Percentiles rank a stretch among this genome's conserved stretches.
Conservation (phyloP, 345 rosid genomes). For the Salix viminalis region DNA sequence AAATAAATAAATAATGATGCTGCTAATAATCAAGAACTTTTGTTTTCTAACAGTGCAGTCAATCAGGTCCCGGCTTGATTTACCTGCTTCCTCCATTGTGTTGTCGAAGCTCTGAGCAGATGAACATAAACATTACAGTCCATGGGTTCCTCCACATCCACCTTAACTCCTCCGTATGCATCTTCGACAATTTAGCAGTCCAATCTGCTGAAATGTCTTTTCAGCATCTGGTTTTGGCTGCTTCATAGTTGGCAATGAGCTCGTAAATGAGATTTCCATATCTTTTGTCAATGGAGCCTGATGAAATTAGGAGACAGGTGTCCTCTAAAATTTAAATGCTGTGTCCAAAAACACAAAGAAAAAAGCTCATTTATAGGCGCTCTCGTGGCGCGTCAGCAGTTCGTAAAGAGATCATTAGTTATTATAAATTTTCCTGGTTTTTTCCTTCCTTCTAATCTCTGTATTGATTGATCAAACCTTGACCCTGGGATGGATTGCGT, state of each 20-base stretch:
- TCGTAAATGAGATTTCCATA: constrained; percentile 5
- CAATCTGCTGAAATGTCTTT: constrained; percentile 13
- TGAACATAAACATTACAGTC: constrained; percentile 36
- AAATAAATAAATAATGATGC: background rate
- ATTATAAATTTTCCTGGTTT: too few relatives aligned
- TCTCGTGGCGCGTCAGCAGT: too few relatives aligned
- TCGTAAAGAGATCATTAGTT: too few relatives aligned
- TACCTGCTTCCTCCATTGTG: constrained; percentile 54
- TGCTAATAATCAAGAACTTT: background rate
- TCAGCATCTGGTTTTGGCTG: constrained; percentile 10
- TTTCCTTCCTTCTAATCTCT: too few relatives aligned
- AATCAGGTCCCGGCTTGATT: background rate
- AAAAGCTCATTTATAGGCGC: background rate
- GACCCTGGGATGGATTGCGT: too few relatives aligned
- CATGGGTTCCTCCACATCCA: constrained; percentile 39
- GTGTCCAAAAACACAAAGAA: background rate
- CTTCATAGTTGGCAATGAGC: constrained; percentile 13
- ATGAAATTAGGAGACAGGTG: background rate
- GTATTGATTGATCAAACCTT: too few relatives aligned
- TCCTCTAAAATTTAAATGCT: background rate
- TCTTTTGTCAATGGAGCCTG: background rate
- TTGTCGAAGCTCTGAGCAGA: constrained; percentile 49
- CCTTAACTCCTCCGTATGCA: constrained; percentile 46
- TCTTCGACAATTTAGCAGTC: constrained; percentile 37
- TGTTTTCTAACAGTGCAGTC: too few relatives aligned